Conservation (phyloP, 805 yeast genomes). For the Ogataea thermomethanolica region DNA sequence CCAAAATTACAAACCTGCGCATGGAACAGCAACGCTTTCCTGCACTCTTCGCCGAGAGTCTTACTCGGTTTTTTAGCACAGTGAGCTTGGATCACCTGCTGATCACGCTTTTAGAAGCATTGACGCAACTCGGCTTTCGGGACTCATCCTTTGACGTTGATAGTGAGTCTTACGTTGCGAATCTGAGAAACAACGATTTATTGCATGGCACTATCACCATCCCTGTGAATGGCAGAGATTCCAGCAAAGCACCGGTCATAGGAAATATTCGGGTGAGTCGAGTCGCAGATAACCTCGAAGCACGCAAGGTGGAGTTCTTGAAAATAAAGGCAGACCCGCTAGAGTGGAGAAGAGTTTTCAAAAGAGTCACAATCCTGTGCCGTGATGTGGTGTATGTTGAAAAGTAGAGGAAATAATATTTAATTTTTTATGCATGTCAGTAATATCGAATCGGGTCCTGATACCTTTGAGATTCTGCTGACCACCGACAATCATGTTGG, state of each 20-base stretch:
- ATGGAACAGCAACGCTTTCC: constrained; percentile 20
- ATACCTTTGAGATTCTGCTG: constrained; percentile 72
- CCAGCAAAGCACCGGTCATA: constrained; percentile 40
- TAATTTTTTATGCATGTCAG: constrained; percentile 35
- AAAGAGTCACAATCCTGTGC: constrained; percentile 52
- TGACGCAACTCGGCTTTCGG: constrained; percentile 41
- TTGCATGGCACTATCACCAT: constrained; percentile 35
- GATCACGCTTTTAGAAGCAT: constrained; percentile 39
- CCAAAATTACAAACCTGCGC: constrained; percentile 21
- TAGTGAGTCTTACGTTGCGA: constrained; percentile 20
- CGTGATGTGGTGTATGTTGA: constrained; percentile 52
- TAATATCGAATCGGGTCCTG: constrained; percentile 46
- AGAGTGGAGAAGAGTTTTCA: constrained; percentile 70
- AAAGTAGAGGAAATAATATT: constrained; percentile 3
- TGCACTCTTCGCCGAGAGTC: constrained; percentile 37
- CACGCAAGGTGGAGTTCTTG: constrained; percentile 51
- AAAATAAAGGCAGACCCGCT: constrained; percentile 64
- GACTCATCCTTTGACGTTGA: constrained; percentile 19
- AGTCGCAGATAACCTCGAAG: constrained; percentile 35
- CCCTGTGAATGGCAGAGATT: constrained; percentile 40
- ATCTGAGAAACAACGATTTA: constrained; percentile 28
- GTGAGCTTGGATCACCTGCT: constrained; percentile 42
- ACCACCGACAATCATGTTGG: constrained; percentile 98
- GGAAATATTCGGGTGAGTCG: constrained; percentile 46
- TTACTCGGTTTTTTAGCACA: constrained; percentile 51